Percentiles rank a stretch among this genome's conserved stretches.
phyloP scores from a whole-genome alignment of 192 early-diverging fungal genomes.

The Backusella westeae region DNA sequence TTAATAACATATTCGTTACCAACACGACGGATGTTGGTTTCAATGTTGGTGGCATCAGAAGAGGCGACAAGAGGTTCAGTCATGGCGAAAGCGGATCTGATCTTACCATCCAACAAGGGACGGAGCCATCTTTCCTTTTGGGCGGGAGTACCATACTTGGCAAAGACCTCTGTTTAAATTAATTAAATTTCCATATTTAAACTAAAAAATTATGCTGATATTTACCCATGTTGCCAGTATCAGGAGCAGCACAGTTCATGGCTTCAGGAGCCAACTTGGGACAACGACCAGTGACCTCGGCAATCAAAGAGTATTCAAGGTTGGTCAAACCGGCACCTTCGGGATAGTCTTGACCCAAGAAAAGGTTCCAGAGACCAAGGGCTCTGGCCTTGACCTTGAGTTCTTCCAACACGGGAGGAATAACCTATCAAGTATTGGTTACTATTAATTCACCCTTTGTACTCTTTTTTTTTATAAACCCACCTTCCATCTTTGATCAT shows the following conservation, averaged over 20 bases:
- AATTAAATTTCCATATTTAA: neutral
- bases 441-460: too few relatives aligned
- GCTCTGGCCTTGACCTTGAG: conserved; percentile 84
- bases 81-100: conserved; percentile 98
- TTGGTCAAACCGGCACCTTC: conserved; percentile 89
- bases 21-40: conserved; percentile 70
- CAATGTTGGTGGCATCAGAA: conserved; percentile 98
- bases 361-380: conserved; percentile 97
- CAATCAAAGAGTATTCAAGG: conserved; percentile 91
- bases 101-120: conserved; percentile 87
- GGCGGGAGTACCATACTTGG: conserved; percentile 83
- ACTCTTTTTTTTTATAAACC: neutral
- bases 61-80: conserved; percentile 94
- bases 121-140: conserved; percentile 80
- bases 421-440: conserved; percentile 35
- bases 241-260: conserved; percentile 90
- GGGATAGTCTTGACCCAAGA: conserved; percentile 61
- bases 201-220: neutral
- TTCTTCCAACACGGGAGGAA: conserved; percentile 84
- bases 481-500: conserved; percentile 84
- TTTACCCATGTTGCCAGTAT: conserved; percentile 93
- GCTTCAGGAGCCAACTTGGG: conserved; percentile 86
- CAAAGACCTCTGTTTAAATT: conserved; percentile 73
- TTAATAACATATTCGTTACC: conserved; percentile 69
- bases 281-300: conserved; percentile 85